These are phyloP conservation scores for Yamadazyma blattariae DNA, from an alignment of 1,139 yeast genomes.

Conservation along the genomic window DNA sequence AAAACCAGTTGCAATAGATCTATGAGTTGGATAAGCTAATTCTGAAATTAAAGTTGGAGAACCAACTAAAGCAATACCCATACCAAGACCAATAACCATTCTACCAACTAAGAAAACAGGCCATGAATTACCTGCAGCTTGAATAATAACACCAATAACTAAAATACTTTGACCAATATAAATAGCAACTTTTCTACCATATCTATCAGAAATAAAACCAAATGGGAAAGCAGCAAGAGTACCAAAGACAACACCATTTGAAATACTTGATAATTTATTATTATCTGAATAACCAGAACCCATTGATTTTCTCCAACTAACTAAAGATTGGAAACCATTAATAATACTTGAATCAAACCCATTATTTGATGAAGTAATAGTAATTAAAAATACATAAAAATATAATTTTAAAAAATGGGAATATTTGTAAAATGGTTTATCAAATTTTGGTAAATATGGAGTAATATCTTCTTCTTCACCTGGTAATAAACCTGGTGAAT, in stretches of 20 bases:
- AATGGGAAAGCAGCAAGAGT: conserved; percentile 14
- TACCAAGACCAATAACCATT: conserved; percentile 42
- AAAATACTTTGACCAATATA: conserved; percentile 22
- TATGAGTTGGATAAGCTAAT: conserved; percentile 43
- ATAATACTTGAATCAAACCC: conserved; percentile 53
- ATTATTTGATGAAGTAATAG: conserved; percentile 45
- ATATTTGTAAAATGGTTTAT: conserved; percentile 20
- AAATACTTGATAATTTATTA: conserved; percentile 38
- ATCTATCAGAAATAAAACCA: conserved; percentile 23
- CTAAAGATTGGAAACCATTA: conserved; percentile 48
- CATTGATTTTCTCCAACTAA: conserved; percentile 29
- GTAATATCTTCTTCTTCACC: conserved; percentile 2
- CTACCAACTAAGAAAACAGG: conserved; percentile 39
- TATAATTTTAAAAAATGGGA: conserved; percentile 36
- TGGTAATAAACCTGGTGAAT: background rate
- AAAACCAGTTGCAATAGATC: conserved; percentile 42
- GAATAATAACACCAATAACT: conserved; percentile 37
- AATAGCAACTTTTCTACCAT: conserved; percentile 34
- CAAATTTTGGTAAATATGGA: conserved; percentile 8
- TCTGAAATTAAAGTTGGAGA: conserved; percentile 41
- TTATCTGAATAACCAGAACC: conserved; percentile 53
- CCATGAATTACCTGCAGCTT: conserved; percentile 37
- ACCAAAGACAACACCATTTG: conserved; percentile 28
- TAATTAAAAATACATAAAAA: conserved; percentile 33
- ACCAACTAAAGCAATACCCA: conserved; percentile 32